phyloP scores from a whole-genome alignment of 805 yeast species.

The Myxozyma sirexii region DNA sequence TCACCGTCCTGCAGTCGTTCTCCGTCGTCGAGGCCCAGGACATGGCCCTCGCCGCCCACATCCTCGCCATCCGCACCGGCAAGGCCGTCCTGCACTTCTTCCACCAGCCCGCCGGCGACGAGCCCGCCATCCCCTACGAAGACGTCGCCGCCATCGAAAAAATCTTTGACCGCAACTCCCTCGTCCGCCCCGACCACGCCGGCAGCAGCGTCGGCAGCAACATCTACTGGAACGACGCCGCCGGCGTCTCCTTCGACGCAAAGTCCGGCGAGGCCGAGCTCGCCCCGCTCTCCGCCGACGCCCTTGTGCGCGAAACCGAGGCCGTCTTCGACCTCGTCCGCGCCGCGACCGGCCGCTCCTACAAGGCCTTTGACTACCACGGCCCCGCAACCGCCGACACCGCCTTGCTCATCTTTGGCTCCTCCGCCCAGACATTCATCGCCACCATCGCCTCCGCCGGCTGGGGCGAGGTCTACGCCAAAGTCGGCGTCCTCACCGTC shows the following conservation, averaged over 20 bases:
- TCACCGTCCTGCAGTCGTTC: slow-evolving; percentile 69
- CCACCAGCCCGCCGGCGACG: slow-evolving; percentile 32
- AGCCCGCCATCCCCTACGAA: slow-evolving; percentile 27
- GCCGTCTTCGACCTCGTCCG: slow-evolving; percentile 41
- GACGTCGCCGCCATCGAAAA: slow-evolving; percentile 15
- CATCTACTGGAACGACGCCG: slow-evolving; percentile 31
- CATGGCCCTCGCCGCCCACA: slow-evolving; percentile 60
- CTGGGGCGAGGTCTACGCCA: slow-evolving; percentile 41
- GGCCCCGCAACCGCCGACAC: slow-evolving; percentile 50
- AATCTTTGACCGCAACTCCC: slow-evolving; percentile 16
- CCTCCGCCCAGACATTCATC: slow-evolving; percentile 51
- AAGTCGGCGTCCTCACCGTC: slow-evolving; percentile 56
- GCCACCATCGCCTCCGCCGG: slow-evolving; percentile 42
- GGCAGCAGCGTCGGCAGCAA: slow-evolving; percentile 34
- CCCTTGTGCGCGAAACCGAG: slow-evolving; percentile 16
- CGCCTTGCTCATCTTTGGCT: slow-evolving; percentile 67
- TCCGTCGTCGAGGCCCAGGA: slow-evolving; percentile 55
- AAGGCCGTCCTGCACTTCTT: slow-evolving; percentile 76
- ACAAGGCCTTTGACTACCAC: slow-evolving; percentile 49
- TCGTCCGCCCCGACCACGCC: slow-evolving; percentile 15
- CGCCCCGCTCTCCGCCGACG: slow-evolving; percentile 17
- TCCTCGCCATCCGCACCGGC: slow-evolving; percentile 52
- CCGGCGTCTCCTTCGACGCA: slow-evolving; percentile 26
- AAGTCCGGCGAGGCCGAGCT: slow-evolving; percentile 29
- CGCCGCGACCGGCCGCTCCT: slow-evolving; percentile 43